These are phyloP conservation scores for Cyclanthera cordifolia DNA, from an alignment of 306 rosid species.

Conservation along the genomic window DNA sequence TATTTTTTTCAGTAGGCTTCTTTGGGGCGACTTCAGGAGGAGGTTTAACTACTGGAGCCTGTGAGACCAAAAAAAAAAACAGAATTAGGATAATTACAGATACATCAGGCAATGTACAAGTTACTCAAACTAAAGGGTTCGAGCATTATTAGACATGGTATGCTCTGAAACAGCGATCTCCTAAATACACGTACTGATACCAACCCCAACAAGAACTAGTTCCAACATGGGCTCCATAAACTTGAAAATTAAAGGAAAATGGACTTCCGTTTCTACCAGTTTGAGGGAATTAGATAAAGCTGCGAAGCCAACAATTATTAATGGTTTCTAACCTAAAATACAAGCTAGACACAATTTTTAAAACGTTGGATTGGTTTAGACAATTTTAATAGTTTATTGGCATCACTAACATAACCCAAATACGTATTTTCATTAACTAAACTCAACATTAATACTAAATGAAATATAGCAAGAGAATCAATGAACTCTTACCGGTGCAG, in stretches of 20 bases:
- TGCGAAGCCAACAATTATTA: background rate
- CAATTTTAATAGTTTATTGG: background rate
- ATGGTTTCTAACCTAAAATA: background rate
- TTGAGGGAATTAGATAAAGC: background rate
- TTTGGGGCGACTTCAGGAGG: slow-evolving; percentile 45
- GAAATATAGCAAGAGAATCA: background rate
- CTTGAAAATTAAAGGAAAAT: background rate
- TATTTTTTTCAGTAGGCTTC: slow-evolving; percentile 41
- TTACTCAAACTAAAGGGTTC: background rate
- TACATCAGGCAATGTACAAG: background rate
- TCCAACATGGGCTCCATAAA: background rate
- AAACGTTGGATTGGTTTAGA: background rate
- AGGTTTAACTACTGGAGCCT: slow-evolving; percentile 59
- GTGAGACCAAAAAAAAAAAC: slow-evolving; percentile 9
- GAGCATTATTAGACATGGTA: background rate
- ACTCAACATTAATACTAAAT: background rate
- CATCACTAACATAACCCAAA: background rate
- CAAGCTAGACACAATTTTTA: background rate
- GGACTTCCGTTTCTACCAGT: background rate
- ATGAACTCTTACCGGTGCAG: slow-evolving; percentile 41
- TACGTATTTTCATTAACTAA: background rate
- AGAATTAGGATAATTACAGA: background rate
- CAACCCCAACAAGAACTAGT: background rate
- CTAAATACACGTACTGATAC: background rate
- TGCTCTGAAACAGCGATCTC: background rate